phyloP scores from a whole-genome alignment of 257 asterid species.

The Mitragyna speciosa region DNA sequence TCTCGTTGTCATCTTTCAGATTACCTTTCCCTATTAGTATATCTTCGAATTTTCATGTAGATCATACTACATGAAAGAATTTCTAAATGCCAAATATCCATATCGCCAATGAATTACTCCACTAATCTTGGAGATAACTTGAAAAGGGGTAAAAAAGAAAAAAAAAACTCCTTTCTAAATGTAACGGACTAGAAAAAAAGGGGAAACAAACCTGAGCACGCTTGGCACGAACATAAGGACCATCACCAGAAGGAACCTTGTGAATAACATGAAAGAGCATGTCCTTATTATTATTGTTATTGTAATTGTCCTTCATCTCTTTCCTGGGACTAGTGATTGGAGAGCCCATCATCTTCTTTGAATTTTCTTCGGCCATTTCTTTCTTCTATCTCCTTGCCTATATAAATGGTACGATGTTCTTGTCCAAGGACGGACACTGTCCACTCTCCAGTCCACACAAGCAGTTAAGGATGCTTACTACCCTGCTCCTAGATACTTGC shows the following conservation, averaged over 20 bases:
- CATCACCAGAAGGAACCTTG: conserved; percentile 91
- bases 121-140: background rate
- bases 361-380: background rate
- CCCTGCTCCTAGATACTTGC: background rate
- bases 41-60: background rate
- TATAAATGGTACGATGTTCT: background rate
- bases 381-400: background rate
- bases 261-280: conserved; percentile 47
- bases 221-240: conserved; percentile 88
- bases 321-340: background rate
- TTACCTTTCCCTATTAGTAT: background rate
- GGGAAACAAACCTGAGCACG: conserved; percentile 61
- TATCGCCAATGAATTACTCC: background rate
- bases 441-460: background rate
- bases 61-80: too few relatives aligned
- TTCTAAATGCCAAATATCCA: background rate
- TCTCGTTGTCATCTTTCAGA: background rate
- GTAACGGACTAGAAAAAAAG: too few relatives aligned
- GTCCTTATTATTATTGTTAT: conserved; percentile 29
- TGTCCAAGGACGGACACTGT: background rate
- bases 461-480: background rate
- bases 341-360: background rate
- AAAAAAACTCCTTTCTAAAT: background rate
- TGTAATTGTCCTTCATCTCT: conserved; percentile 23
- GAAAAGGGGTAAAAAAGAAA: background rate